phyloP scores from a whole-genome alignment of 2,329 filamentous ascomycete species.

The Fusarium virguliforme region DNA sequence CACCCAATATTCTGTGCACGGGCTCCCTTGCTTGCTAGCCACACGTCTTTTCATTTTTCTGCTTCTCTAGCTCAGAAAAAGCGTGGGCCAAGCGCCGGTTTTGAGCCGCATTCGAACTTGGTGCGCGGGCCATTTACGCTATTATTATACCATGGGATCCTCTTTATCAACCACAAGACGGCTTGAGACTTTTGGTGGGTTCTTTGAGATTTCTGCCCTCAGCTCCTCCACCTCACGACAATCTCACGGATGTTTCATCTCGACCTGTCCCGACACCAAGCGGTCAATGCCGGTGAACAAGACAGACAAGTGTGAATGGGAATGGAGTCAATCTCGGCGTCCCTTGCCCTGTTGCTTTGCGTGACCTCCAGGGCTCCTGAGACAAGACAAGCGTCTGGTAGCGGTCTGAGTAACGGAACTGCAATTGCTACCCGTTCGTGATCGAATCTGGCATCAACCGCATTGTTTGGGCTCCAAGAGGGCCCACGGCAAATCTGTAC shows the following conservation, averaged over 20 bases:
- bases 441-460: constrained; percentile 40
- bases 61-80: constrained; percentile 20
- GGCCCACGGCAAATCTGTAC: constrained; percentile 20
- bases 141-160: constrained; percentile 52
- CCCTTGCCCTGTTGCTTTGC: constrained; percentile 9
- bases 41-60: constrained; percentile 35
- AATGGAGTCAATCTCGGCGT: constrained; percentile 18
- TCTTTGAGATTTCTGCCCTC: constrained; percentile 27
- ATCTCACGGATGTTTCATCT: constrained; percentile 31
- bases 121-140: constrained; percentile 48
- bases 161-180: constrained; percentile 47
- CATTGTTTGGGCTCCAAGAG: constrained; percentile 31
- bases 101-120: constrained; percentile 50
- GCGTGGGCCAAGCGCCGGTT: constrained; percentile 31
- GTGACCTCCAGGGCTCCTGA: constrained; percentile 23
- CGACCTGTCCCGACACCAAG: constrained; percentile 37
- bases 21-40: constrained; percentile 15
- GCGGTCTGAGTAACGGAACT: constrained; percentile 34
- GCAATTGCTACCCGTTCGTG: constrained; percentile 7
- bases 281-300: constrained; percentile 39
- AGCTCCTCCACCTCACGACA: constrained; percentile 37
- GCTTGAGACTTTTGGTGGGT: constrained; percentile 44
- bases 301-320: constrained; percentile 16
- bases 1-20: constrained; percentile 26
- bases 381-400: constrained; percentile 18